phyloP scores from a whole-genome alignment of 2,329 filamentous ascomycete genomes.

The Cladobotryum mycophilum region DNA sequence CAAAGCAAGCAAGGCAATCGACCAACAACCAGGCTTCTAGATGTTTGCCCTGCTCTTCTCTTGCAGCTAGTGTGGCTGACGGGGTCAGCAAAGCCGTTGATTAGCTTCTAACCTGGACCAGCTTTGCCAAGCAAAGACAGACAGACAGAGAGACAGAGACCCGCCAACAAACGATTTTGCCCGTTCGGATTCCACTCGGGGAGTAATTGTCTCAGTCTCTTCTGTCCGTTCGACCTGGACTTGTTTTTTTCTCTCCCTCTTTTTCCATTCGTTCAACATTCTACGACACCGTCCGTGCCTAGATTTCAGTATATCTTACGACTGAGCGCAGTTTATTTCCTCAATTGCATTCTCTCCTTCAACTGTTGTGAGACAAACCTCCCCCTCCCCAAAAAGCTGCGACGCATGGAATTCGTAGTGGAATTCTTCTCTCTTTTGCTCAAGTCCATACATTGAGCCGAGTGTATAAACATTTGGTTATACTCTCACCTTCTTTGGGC shows the following conservation, averaged over 20 bases:
- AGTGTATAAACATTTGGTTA: neutral
- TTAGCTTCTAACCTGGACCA: neutral
- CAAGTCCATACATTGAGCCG: slow-evolving; percentile 19
- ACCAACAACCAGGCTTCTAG: too few relatives aligned
- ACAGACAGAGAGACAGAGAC: too few relatives aligned
- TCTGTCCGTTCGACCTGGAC: neutral
- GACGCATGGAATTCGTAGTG: slow-evolving; percentile 21
- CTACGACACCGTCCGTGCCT: neutral
- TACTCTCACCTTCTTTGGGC: neutral
- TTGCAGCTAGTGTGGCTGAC: neutral
- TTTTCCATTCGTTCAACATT: neutral
- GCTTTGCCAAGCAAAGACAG: too few relatives aligned
- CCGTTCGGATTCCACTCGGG: neutral
- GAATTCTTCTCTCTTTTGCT: slow-evolving; percentile 22
- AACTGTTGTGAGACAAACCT: neutral
- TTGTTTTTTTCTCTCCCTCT: neutral
- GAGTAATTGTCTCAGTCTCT: neutral
- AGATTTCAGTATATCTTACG: neutral
- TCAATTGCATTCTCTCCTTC: neutral
- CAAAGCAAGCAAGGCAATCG: too few relatives aligned
- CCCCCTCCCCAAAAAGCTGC: neutral
- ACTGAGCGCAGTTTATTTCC: neutral
- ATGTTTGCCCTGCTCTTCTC: too few relatives aligned
- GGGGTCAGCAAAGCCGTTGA: neutral
- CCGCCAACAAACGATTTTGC: neutral